These are phyloP conservation scores for Pistacia vera DNA, from an alignment of 345 rosid genomes.

Conservation along the genomic window DNA sequence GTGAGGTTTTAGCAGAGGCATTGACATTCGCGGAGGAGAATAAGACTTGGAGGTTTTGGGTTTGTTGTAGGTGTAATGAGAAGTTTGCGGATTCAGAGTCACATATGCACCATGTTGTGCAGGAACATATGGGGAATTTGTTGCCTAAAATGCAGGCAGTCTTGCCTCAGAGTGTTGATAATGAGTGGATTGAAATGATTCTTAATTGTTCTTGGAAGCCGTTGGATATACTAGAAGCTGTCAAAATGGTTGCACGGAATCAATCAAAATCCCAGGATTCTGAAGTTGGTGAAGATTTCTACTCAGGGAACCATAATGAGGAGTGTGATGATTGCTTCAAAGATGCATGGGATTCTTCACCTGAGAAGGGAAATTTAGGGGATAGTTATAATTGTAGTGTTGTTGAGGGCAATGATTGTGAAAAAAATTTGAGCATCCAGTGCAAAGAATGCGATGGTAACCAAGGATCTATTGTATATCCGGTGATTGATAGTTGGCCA, in stretches of 20 bases:
- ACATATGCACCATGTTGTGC: slow-evolving; percentile 81
- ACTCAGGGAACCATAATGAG: slow-evolving; percentile 38
- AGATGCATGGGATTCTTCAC: slow-evolving; percentile 86
- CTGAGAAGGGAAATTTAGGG: slow-evolving; percentile 52
- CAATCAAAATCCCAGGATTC: slow-evolving; percentile 44
- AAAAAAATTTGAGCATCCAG: slow-evolving; percentile 30
- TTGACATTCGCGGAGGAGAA: slow-evolving; percentile 54
- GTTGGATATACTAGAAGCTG: slow-evolving; percentile 65
- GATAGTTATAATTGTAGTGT: slow-evolving; percentile 42
- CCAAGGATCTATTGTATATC: slow-evolving; percentile 34
- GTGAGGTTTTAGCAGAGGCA: slow-evolving; percentile 65
- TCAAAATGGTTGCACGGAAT: slow-evolving; percentile 51
- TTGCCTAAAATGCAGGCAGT: slow-evolving; percentile 71
- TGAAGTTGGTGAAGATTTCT: slow-evolving; percentile 42
- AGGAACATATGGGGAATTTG: slow-evolving; percentile 76
- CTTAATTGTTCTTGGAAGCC: slow-evolving; percentile 82
- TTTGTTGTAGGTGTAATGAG: slow-evolving; percentile 65
- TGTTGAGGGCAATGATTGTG: slow-evolving; percentile 33
- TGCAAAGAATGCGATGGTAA: slow-evolving; percentile 45
- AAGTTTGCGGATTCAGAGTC: slow-evolving; percentile 64
- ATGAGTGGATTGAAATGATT: slow-evolving; percentile 76
- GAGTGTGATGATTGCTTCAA: slow-evolving; percentile 68
- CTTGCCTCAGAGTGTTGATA: slow-evolving; percentile 72
- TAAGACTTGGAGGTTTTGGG: slow-evolving; percentile 83
- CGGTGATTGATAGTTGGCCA: slow-evolving; percentile 67